A percentile compares a stretch with the other conserved stretches of the same genome.
These are phyloP conservation scores for Suillus lakei DNA, from an alignment of 768 basidiomycete species.

Conservation along the genomic window DNA sequence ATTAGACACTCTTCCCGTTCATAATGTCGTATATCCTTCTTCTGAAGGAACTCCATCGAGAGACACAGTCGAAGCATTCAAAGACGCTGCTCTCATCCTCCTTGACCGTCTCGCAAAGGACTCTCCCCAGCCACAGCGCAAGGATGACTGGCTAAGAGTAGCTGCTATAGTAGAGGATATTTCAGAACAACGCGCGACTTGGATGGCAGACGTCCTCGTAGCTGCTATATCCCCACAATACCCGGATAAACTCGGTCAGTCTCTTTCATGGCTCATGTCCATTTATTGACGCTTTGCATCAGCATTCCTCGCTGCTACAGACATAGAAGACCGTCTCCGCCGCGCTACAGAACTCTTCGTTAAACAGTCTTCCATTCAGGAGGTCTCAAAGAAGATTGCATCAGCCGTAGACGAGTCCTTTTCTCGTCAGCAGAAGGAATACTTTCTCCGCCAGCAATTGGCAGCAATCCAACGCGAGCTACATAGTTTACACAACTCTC, in stretches of 20 bases:
- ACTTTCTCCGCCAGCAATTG: conserved; percentile 83
- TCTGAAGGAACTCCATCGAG: conserved; percentile 48
- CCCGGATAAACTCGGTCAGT: conserved; percentile 71
- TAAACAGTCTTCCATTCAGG: conserved; percentile 78
- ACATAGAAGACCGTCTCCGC: conserved; percentile 64
- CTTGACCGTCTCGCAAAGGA: conserved; percentile 65
- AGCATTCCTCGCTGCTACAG: conserved; percentile 68
- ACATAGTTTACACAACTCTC: conserved; percentile 50
- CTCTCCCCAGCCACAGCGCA: conserved; percentile 47
- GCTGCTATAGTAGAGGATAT: conserved; percentile 76
- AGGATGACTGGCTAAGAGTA: conserved; percentile 73
- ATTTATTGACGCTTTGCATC: neutral
- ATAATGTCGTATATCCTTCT: conserved; percentile 52
- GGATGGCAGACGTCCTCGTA: conserved; percentile 81
- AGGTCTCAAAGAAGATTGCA: conserved; percentile 82
- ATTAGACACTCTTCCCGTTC: conserved; percentile 39
- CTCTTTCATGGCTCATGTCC: neutral
- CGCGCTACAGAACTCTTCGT: conserved; percentile 73
- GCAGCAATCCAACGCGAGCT: conserved; percentile 82
- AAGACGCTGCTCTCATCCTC: conserved; percentile 65
- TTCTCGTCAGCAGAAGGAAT: conserved; percentile 89
- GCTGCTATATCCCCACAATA: conserved; percentile 62
- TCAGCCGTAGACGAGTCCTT: conserved; percentile 81
- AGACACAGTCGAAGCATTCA: conserved; percentile 69
- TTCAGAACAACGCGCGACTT: conserved; percentile 62